These are phyloP conservation scores for Astrothelium subdiscretum DNA, from an alignment of 495 filamentous ascomycete genomes.

Conservation along the genomic window DNA sequence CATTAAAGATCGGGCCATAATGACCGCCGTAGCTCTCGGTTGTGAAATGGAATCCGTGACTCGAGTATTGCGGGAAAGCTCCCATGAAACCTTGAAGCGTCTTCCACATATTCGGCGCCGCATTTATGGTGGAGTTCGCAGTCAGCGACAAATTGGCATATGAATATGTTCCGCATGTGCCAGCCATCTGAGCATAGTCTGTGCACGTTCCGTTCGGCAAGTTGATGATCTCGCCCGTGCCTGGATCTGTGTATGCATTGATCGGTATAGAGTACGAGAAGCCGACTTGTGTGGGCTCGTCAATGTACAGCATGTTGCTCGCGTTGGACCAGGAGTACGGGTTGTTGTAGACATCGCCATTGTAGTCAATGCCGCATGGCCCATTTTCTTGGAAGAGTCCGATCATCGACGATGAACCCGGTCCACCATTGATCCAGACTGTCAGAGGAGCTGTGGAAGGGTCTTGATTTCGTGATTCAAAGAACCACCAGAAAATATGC, in stretches of 20 bases:
- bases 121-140: constrained; percentile 5
- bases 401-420: constrained; percentile 48
- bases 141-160: constrained; percentile 1
- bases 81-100: constrained; percentile 9
- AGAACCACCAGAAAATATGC: constrained; percentile 45
- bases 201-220: constrained; percentile 4
- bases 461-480: constrained; percentile 36
- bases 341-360: constrained; percentile 42
- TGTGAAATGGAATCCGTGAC: constrained; percentile 4
- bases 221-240: constrained; percentile 1
- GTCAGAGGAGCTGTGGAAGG: constrained; percentile 44
- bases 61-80: constrained; percentile 7
- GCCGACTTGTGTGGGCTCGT: constrained; percentile 46
- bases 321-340: constrained; percentile 46
- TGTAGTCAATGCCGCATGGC: constrained; percentile 42
- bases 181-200: constrained; percentile 4
- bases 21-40: constrained; percentile 36
- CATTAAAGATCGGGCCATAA: constrained; percentile 53
- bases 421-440: constrained; percentile 50
- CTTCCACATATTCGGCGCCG: constrained; percentile 6
- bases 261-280: constrained; percentile 46
- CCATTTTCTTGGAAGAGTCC: constrained; percentile 49
- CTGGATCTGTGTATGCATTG: constrained; percentile 27
- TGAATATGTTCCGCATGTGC: constrained; percentile 3
- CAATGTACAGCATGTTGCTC: constrained; percentile 47